These are phyloP conservation scores for Amanita exitialis DNA, from an alignment of 768 basidiomycete species.

Conservation along the genomic window DNA sequence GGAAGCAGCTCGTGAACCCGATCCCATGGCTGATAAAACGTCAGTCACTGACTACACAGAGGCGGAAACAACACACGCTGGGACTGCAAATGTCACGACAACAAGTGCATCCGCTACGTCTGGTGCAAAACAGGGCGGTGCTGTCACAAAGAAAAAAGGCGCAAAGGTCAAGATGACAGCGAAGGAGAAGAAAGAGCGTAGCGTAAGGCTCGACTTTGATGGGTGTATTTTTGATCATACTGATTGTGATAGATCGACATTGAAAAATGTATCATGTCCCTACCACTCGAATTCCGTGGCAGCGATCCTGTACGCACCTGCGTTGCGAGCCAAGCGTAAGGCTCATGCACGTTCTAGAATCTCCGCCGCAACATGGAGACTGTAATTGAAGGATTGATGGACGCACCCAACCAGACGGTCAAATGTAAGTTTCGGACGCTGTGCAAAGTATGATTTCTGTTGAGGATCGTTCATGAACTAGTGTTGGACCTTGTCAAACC, in stretches of 20 bases:
- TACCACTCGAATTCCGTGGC: slow-evolving; percentile 88
- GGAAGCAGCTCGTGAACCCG: slow-evolving; percentile 23
- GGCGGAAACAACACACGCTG: slow-evolving; percentile 27
- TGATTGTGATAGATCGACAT: slow-evolving; percentile 36
- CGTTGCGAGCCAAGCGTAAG: not conserved
- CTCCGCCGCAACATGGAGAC: slow-evolving; percentile 71
- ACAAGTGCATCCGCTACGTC: slow-evolving; percentile 25
- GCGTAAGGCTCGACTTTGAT: slow-evolving; percentile 29
- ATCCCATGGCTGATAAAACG: slow-evolving; percentile 27
- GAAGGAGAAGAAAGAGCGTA: slow-evolving; percentile 79
- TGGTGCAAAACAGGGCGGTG: slow-evolving; percentile 25
- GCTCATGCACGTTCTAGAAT: slow-evolving; percentile 28
- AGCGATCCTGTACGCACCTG: slow-evolving; percentile 61
- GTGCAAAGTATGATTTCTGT: not conserved
- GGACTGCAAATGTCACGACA: slow-evolving; percentile 15
- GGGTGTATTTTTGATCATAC: not conserved
- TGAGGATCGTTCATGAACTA: slow-evolving; percentile 17
- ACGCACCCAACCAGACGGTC: slow-evolving; percentile 47
- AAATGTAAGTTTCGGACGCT: slow-evolving; percentile 39
- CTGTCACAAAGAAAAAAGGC: slow-evolving; percentile 40
- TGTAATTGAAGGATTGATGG: slow-evolving; percentile 70
- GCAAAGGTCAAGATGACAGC: slow-evolving; percentile 60
- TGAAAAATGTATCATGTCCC: slow-evolving; percentile 61
- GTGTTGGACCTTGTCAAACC: slow-evolving; percentile 70
- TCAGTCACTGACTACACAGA: slow-evolving; percentile 30